phyloP scores from a whole-genome alignment of 805 yeast species.

The Yarrowia alimentaria region DNA sequence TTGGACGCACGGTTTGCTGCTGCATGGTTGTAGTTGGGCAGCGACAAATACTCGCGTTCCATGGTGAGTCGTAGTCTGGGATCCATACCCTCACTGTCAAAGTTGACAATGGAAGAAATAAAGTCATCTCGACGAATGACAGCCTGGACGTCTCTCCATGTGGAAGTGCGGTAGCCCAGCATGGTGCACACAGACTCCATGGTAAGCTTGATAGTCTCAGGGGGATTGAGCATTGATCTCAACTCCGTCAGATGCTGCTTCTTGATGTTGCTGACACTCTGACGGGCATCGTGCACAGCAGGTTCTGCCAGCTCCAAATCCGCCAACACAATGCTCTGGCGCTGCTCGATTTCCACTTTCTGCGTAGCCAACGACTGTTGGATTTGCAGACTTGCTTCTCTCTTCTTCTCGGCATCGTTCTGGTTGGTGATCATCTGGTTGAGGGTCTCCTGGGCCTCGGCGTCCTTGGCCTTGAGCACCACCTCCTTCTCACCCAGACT shows the following conservation, averaged over 20 bases:
- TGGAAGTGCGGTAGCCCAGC: slow-evolving; percentile 62
- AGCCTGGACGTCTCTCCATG: slow-evolving; percentile 81
- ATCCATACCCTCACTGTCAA: slow-evolving; percentile 59
- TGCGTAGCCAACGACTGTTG: slow-evolving; percentile 67
- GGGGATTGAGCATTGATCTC: slow-evolving; percentile 87
- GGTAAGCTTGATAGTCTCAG: slow-evolving; percentile 77
- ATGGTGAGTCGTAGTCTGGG: slow-evolving; percentile 53
- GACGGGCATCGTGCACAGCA: slow-evolving; percentile 75
- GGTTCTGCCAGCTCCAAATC: slow-evolving; percentile 83
- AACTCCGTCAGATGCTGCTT: slow-evolving; percentile 89
- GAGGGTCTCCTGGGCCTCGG: slow-evolving; percentile 68
- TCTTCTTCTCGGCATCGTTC: slow-evolving; percentile 87
- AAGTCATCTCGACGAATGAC: slow-evolving; percentile 85
- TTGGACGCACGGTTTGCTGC: slow-evolving; percentile 84
- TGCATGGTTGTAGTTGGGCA: slow-evolving; percentile 65
- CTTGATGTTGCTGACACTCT: slow-evolving; percentile 88
- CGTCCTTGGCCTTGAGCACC: slow-evolving; percentile 54
- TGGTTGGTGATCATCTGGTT: slow-evolving; percentile 78
- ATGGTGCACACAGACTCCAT: slow-evolving; percentile 83
- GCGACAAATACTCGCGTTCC: slow-evolving; percentile 58
- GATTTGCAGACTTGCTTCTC: slow-evolving; percentile 77
- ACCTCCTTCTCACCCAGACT: slow-evolving; percentile 54
- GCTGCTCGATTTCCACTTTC: slow-evolving; percentile 55
- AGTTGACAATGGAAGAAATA: slow-evolving; percentile 74
- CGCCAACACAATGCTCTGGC: slow-evolving; percentile 54